phyloP scores from a whole-genome alignment of 148 eudicot genomes.

The Selenicereus undatus region DNA sequence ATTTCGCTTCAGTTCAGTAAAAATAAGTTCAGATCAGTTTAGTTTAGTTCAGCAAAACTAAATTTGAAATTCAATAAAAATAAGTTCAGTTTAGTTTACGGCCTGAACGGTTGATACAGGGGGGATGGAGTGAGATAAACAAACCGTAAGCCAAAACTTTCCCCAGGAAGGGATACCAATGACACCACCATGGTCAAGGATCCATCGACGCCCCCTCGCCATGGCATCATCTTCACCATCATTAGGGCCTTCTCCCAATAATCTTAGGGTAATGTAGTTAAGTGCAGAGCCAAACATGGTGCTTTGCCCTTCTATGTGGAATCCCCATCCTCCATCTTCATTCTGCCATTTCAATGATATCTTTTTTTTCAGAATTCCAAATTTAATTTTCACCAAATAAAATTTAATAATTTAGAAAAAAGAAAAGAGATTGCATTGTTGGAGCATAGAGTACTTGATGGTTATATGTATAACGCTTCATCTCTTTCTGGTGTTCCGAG shows the following conservation, averaged over 20 bases:
- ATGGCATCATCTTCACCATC: constrained; percentile 26
- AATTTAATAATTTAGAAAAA: too few relatives aligned
- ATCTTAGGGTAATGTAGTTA: constrained; percentile 44
- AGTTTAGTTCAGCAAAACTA: too few relatives aligned
- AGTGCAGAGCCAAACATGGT: constrained; percentile 47
- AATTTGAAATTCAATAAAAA: too few relatives aligned
- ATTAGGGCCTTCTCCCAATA: constrained; percentile 47
- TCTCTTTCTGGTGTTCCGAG: constrained; percentile 43
- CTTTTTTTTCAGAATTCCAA: background rate
- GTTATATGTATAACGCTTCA: constrained; percentile 49
- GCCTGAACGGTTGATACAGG: too few relatives aligned
- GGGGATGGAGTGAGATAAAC: background rate
- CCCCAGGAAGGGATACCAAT: constrained; percentile 22
- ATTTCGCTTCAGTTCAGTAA: too few relatives aligned
- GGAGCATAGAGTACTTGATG: constrained; percentile 37
- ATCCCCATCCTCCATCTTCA: constrained; percentile 71
- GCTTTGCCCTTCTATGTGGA: constrained; percentile 58
- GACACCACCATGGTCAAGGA: constrained; percentile 53
- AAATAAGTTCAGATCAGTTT: too few relatives aligned
- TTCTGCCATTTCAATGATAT: constrained; percentile 28
- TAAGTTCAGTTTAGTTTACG: too few relatives aligned
- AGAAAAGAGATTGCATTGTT: background rate
- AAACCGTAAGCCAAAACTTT: constrained; percentile 3
- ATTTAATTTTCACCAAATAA: background rate
- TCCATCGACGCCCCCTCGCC: constrained; percentile 44